Evolutionary conservation across 2,329 filamentous ascomycete species (phyloP), one percentile per base, ranked within the genome.

Genomic region (Phaeosphaeriaceae sp.): DNA sequence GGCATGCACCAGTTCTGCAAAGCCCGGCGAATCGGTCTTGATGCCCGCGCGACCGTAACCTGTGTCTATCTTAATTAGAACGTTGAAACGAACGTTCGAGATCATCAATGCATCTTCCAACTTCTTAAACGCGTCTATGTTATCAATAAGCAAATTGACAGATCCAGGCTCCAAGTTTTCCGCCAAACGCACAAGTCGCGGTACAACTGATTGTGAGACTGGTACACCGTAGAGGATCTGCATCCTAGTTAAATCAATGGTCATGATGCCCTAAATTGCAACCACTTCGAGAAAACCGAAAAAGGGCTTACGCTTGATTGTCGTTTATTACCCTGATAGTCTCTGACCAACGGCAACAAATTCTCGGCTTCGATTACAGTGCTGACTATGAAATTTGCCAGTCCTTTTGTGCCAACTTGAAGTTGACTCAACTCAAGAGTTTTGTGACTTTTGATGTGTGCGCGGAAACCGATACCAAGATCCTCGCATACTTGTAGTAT

Each of bases 361-460:
- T 83, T 81, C 67, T 93, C 89, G 1, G 86, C 85, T 72, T 93
- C 90, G 2, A 83, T 75, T n/a, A 92, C 58, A 0, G 90, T 94
- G 1, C 88, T 92, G 1, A 87, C 85, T 28, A 92, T 80, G 44
- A 93, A 77, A 30, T 87, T 85, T 16, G 79, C 74, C 4, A 82
- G 80, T 37, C 74, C 62, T 21, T 79, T 71, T 5, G 48, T 44
- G 7, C 88, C 87, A n/a, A 91, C 84, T 80, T 92, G 88, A 18
- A 91, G 73, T 43, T 79, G 78, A 2, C 87, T 82, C 41, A 90
- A 72, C 68, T 91, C 83, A 5, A 77, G 75, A 0, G 88, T 91
- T 86, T 94, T 94, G 71, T 94, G 90, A 17, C 88, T 92, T 74
- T 94, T 94, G 51, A 93, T 84, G 69, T 94, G 90, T 1, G 87